Percentiles rank a stretch among this genome's conserved stretches.
phyloP scores from a whole-genome alignment of 1,139 yeast species.

The Pichia cactophila region DNA sequence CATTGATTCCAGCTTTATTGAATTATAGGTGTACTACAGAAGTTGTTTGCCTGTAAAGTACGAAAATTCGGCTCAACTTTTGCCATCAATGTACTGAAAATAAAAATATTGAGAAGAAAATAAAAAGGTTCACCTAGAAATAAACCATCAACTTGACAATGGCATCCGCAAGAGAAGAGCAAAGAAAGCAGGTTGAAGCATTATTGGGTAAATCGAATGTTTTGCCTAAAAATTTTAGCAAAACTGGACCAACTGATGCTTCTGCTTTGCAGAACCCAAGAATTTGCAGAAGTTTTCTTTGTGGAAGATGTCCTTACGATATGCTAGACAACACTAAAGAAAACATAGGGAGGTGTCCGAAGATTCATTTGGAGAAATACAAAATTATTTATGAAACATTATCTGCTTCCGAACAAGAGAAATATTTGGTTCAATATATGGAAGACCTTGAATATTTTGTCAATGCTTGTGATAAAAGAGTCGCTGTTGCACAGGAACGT shows the following conservation, averaged over 20 bases:
- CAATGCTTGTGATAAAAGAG: slow-evolving; percentile 60
- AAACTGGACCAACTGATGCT: slow-evolving; percentile 1
- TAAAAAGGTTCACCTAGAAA: no score
- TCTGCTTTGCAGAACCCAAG: slow-evolving; percentile 49
- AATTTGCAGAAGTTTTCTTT: slow-evolving; percentile 74
- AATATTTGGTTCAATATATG: slow-evolving; percentile 20
- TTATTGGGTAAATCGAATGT: slow-evolving; percentile 68
- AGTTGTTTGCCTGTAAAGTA: no score
- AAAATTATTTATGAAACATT: slow-evolving; percentile 56
- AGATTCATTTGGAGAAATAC: slow-evolving; percentile 67
- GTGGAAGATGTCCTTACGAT: slow-evolving; percentile 88
- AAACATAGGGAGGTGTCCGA: slow-evolving; percentile 76
- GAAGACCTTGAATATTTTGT: slow-evolving; percentile 48
- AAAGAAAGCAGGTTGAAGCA: slow-evolving; percentile 68
- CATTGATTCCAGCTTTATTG: neutral
- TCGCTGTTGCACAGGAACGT: slow-evolving; percentile 56
- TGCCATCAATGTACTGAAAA: neutral
- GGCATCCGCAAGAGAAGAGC: slow-evolving; percentile 56
- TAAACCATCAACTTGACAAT: neutral
- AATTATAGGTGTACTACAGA: neutral
- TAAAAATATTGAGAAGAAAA: no score
- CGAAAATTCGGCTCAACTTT: neutral
- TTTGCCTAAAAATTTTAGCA: slow-evolving; percentile 22
- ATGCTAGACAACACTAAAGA: slow-evolving; percentile 77
- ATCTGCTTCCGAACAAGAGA: slow-evolving; percentile 11